Conservation (phyloP, 129 eudicot genomes). For the Smallanthus sonchifolius region DNA sequence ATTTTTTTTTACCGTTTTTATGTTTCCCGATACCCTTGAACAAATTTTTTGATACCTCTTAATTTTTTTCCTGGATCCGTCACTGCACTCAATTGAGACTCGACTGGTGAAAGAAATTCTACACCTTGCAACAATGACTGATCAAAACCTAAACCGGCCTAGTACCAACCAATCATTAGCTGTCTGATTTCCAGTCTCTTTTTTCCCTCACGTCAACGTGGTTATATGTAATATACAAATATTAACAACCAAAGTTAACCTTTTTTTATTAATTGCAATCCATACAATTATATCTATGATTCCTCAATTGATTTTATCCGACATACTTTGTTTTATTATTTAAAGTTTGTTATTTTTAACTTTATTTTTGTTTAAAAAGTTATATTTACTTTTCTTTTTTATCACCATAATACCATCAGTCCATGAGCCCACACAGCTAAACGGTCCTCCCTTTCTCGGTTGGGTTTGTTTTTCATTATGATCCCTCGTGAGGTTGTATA, state of each 20-base stretch:
- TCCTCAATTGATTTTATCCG: too few relatives aligned
- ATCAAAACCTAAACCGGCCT: background rate
- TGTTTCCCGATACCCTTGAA: too few relatives aligned
- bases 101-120: background rate
- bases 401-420: background rate
- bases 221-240: too few relatives aligned
- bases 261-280: too few relatives aligned
- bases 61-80: too few relatives aligned
- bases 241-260: too few relatives aligned
- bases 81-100: background rate
- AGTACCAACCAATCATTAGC: background rate
- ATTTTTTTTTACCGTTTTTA: too few relatives aligned
- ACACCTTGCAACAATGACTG: background rate
- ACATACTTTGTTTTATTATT: background rate
- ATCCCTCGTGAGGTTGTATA: conserved; percentile 31
- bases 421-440: conserved; percentile 24
- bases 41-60: too few relatives aligned
- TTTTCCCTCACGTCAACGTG: too few relatives aligned
- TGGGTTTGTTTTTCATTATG: conserved; percentile 24
- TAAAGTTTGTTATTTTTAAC: background rate
- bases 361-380: background rate
- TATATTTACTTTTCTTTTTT: background rate
- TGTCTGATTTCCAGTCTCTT: background rate
- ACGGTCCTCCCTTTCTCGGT: conserved; percentile 21
- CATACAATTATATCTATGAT: too few relatives aligned